phyloP scores from a whole-genome alignment of 352 stramenopile genomes.

The Phytophthora pinifolia region DNA sequence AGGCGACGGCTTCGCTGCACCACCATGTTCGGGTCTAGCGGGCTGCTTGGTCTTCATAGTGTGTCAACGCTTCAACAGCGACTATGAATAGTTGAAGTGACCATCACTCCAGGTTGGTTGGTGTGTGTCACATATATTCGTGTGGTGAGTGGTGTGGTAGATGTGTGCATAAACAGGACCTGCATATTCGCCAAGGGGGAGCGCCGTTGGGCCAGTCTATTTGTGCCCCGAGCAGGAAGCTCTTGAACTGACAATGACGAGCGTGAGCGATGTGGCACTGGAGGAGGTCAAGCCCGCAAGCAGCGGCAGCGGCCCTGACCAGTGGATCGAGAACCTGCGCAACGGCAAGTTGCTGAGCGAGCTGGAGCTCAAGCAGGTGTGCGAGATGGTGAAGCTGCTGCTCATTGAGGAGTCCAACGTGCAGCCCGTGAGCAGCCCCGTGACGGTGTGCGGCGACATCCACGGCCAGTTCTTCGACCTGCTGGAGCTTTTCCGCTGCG shows the following conservation, averaged over 20 bases:
- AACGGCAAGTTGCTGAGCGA: slow-evolving; percentile 82
- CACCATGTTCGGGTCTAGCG: slow-evolving; percentile 2
- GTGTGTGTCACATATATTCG: slow-evolving; percentile 5
- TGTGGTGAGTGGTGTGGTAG: slow-evolving; percentile 12
- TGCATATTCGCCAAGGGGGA: slow-evolving; percentile 3
- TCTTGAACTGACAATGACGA: slow-evolving; percentile 40
- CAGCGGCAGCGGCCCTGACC: slow-evolving; percentile 66
- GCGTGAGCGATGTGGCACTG: slow-evolving; percentile 60
- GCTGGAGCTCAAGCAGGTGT: slow-evolving; percentile 89
- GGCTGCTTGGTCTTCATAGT: slow-evolving; percentile 20
- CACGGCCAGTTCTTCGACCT: slow-evolving; percentile 92
- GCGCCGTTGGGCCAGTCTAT: slow-evolving; percentile 23
- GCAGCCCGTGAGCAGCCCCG: slow-evolving; percentile 86
- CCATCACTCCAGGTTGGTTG: neutral
- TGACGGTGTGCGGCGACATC: slow-evolving; percentile 90
- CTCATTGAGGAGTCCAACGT: slow-evolving; percentile 93
- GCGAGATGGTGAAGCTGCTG: slow-evolving; percentile 90
- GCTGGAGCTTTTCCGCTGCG: slow-evolving; percentile 86
- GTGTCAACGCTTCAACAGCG: neutral
- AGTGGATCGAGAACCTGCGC: slow-evolving; percentile 86
- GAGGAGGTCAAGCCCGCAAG: slow-evolving; percentile 51
- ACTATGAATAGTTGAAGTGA: slow-evolving; percentile 5
- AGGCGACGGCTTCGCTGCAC: slow-evolving; percentile 11
- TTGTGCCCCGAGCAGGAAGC: slow-evolving; percentile 16
- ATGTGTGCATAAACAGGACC: slow-evolving; percentile 11